phyloP scores from a whole-genome alignment of 148 eudicot species.

The Rhododendron vialii region DNA sequence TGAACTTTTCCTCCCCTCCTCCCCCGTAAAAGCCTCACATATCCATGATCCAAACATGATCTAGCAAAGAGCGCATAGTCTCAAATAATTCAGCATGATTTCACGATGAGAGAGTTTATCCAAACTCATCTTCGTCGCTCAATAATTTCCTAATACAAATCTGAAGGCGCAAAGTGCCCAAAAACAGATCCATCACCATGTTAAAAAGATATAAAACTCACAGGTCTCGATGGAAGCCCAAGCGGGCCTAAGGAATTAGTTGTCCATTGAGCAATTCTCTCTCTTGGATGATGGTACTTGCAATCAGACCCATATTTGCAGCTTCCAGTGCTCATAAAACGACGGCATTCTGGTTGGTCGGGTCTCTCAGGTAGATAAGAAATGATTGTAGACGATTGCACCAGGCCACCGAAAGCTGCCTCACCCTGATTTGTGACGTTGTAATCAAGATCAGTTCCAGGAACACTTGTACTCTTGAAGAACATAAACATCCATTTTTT shows the following conservation, averaged over 20 bases:
- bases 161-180: background rate
- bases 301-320: slow-evolving; percentile 78
- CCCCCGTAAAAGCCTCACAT: background rate
- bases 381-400: slow-evolving; percentile 16
- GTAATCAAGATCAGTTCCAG: slow-evolving; percentile 22
- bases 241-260: slow-evolving; percentile 47
- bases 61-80: background rate
- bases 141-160: background rate
- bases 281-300: slow-evolving; percentile 75
- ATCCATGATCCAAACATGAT: background rate
- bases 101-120: background rate
- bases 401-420: slow-evolving; percentile 23
- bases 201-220: slow-evolving; percentile 23
- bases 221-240: slow-evolving; percentile 82
- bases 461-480: slow-evolving; percentile 10
- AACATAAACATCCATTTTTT: slow-evolving; percentile 22
- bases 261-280: slow-evolving; percentile 33
- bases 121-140: background rate
- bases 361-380: slow-evolving; percentile 57
- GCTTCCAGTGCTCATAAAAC: slow-evolving; percentile 63
- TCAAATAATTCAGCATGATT: background rate
- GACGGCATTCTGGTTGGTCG: slow-evolving; percentile 66
- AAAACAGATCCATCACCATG: background rate
- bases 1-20: background rate
- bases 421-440: slow-evolving; percentile 31